Evolutionary conservation across 768 basidiomycete genomes (phyloP).

Genomic region (Lentinula boryana): DNA sequence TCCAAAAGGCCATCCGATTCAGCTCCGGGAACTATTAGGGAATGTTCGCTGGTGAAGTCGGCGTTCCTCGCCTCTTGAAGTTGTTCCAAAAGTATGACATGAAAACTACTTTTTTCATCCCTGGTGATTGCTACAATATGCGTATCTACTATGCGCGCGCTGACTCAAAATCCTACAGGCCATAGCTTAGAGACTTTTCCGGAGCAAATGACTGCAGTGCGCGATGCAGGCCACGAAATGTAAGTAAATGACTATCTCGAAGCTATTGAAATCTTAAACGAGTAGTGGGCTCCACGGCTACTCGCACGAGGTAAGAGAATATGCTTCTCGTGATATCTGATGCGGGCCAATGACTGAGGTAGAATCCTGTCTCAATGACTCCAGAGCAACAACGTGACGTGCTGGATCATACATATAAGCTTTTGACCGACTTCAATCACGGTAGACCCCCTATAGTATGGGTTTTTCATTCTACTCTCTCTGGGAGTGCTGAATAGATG

Average conservation of each 20-base stretch:
- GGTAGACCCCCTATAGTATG: slow-evolving; percentile 44
- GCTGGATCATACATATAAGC: slow-evolving; percentile 55
- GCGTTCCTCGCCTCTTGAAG: slow-evolving; percentile 60
- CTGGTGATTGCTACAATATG: slow-evolving; percentile 31
- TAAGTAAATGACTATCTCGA: slow-evolving; percentile 16
- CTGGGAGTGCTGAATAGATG: neutral
- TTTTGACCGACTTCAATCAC: slow-evolving; percentile 63
- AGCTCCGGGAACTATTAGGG: slow-evolving; percentile 27
- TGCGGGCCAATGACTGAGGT: neutral
- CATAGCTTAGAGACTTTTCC: slow-evolving; percentile 76
- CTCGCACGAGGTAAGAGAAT: slow-evolving; percentile 49
- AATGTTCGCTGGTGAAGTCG: slow-evolving; percentile 74
- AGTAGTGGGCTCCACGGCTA: slow-evolving; percentile 62
- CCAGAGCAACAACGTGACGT: slow-evolving; percentile 68
- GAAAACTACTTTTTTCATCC: slow-evolving; percentile 71
- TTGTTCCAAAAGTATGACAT: slow-evolving; percentile 66
- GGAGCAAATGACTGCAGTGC: slow-evolving; percentile 58
- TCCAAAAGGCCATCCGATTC: slow-evolving; percentile 2
- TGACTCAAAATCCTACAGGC: slow-evolving; percentile 24
- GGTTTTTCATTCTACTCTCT: slow-evolving; percentile 4
- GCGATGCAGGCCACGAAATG: slow-evolving; percentile 74
- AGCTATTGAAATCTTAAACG: neutral
- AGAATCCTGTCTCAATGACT: slow-evolving; percentile 59
- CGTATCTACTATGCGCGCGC: neutral
- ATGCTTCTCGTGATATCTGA: neutral